Conservation (phyloP, 305 asterid genomes). For the Ajuga reptans region DNA sequence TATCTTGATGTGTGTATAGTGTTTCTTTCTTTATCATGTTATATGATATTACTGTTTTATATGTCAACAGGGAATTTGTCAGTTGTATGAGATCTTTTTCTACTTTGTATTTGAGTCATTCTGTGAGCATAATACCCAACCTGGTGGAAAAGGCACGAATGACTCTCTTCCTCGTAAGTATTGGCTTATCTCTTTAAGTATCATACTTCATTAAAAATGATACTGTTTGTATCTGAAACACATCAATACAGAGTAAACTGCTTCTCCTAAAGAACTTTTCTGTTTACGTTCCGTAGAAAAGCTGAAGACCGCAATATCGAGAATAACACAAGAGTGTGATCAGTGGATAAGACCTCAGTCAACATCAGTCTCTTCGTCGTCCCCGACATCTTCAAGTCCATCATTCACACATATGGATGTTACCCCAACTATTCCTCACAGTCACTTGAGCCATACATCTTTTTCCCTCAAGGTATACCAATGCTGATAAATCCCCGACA, state of each 20-base stretch:
- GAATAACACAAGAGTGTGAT: slow-evolving; percentile 81
- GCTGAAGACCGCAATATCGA: slow-evolving; percentile 77
- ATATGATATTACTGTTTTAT: not conserved
- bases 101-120: slow-evolving; percentile 71
- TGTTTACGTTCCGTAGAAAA: slow-evolving; percentile 52
- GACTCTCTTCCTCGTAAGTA: slow-evolving; percentile 68
- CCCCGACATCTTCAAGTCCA: slow-evolving; percentile 53
- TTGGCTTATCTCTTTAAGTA: slow-evolving; percentile 11
- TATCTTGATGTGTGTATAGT: not conserved
- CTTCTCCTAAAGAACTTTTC: slow-evolving; percentile 21
- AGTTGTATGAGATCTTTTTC: slow-evolving; percentile 89
- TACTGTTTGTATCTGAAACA: slow-evolving; percentile 1
- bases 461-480: slow-evolving; percentile 67
- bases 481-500: not conserved
- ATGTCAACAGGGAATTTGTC: slow-evolving; percentile 73
- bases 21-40: not conserved
- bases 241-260: slow-evolving; percentile 13
- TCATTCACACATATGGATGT: slow-evolving; percentile 71
- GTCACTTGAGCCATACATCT: slow-evolving; percentile 53
- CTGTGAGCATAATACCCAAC: slow-evolving; percentile 48
- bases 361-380: slow-evolving; percentile 40
- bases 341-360: slow-evolving; percentile 78
- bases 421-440: slow-evolving; percentile 83
- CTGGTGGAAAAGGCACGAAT: slow-evolving; percentile 52
- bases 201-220: not conserved